Percentiles rank a stretch among this genome's conserved stretches.
Conservation (phyloP, 805 yeast species). For the Jamesozyma jinghongensis region DNA sequence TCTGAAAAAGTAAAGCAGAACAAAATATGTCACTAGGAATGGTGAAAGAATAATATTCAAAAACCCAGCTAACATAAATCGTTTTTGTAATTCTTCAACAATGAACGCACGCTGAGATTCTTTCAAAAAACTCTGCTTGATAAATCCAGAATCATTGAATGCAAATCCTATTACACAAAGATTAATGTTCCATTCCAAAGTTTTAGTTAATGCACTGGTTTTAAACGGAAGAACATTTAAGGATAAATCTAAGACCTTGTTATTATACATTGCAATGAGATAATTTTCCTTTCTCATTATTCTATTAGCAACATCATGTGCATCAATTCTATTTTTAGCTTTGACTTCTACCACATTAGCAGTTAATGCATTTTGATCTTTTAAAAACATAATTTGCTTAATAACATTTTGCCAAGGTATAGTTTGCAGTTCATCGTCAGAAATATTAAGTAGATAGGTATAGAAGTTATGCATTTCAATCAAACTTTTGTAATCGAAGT, state of each 20-base stretch:
- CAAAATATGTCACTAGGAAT: conserved; percentile 72
- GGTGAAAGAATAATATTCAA: conserved; percentile 80
- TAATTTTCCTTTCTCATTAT: conserved; percentile 94
- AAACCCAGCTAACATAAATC: conserved; percentile 83
- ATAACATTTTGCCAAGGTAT: conserved; percentile 88
- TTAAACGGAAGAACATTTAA: conserved; percentile 43
- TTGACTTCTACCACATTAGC: conserved; percentile 47
- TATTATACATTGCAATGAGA: conserved; percentile 80
- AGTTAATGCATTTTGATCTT: conserved; percentile 66
- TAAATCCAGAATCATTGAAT: conserved; percentile 75
- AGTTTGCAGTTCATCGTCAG: conserved; percentile 81
- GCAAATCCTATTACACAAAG: conserved; percentile 80
- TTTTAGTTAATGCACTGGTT: conserved; percentile 54
- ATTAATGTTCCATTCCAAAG: conserved; percentile 90
- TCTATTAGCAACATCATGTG: conserved; percentile 91
- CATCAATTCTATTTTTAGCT: conserved; percentile 69
- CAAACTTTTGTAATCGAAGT: conserved; percentile 57
- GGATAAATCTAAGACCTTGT: conserved; percentile 59
- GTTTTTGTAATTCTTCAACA: conserved; percentile 58
- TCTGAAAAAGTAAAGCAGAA: conserved; percentile 74
- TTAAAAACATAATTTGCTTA: conserved; percentile 58
- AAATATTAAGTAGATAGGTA: conserved; percentile 55
- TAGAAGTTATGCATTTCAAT: conserved; percentile 73
- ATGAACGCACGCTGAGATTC: conserved; percentile 59
- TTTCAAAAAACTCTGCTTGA: conserved; percentile 61